These are phyloP conservation scores for Penicillium capsulatum DNA, from an alignment of 2,329 filamentous ascomycete genomes.

Conservation along the genomic window DNA sequence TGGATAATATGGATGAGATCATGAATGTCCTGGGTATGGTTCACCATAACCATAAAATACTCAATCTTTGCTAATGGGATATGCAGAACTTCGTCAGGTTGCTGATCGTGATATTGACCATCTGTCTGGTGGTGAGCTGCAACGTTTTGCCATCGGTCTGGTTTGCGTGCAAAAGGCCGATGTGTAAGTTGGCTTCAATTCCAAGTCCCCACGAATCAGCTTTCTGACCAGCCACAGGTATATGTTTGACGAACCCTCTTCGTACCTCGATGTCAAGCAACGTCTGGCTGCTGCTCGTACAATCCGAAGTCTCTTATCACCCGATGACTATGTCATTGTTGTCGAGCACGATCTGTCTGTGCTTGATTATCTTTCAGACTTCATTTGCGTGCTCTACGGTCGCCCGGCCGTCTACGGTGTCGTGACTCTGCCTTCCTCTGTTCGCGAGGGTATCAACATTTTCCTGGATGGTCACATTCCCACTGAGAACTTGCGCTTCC, in stretches of 20 bases:
- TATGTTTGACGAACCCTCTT: constrained; percentile 99
- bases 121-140: constrained; percentile 94
- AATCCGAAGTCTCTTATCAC: constrained; percentile 82
- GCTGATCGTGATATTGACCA: constrained; percentile 84
- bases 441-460: constrained; percentile 98
- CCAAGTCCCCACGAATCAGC: neutral
- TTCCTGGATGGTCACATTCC: constrained; percentile 98
- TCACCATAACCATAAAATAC: neutral
- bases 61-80: constrained; percentile 14
- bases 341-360: constrained; percentile 99
- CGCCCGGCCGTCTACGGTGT: constrained; percentile 95
- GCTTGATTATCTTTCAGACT: constrained; percentile 96
- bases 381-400: constrained; percentile 95
- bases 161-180: constrained; percentile 95
- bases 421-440: constrained; percentile 89
- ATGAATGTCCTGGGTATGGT: constrained; percentile 65
- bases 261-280: constrained; percentile 98
- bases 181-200: constrained; percentile 53
- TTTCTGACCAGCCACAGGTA: constrained; percentile 53
- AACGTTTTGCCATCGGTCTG: constrained; percentile 94
- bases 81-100: constrained; percentile 76
- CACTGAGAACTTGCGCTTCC: constrained; percentile 97
- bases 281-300: constrained; percentile 87
- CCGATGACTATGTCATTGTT: constrained; percentile 94
- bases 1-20: constrained; percentile 78